Evolutionary conservation across 2,329 filamentous ascomycete genomes (phyloP).

Genomic region (Alternaria sp.): DNA sequence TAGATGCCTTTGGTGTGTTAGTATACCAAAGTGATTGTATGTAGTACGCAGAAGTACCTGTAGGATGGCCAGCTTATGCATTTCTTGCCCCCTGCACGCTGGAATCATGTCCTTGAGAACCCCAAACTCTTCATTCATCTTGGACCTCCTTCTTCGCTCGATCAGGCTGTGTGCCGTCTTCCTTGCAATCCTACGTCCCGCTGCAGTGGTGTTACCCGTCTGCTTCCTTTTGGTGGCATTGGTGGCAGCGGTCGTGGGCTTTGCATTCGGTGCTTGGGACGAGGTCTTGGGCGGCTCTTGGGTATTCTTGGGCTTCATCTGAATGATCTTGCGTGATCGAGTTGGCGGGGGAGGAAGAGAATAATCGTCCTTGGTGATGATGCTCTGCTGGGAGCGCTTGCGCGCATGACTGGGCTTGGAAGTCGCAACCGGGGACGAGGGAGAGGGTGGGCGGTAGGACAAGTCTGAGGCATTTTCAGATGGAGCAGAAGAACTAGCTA

Average conservation of each 20-base stretch:
- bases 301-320: constrained; percentile 78
- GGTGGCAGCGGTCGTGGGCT: constrained; percentile 30
- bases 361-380: constrained; percentile 69
- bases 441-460: constrained; percentile 60
- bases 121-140: constrained; percentile 99
- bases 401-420: constrained; percentile 44
- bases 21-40: not conserved
- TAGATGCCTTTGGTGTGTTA: constrained; percentile 73
- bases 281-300: constrained; percentile 37
- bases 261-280: constrained; percentile 32
- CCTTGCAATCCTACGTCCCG: constrained; percentile 91
- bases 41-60: constrained; percentile 67
- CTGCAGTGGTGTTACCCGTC: constrained; percentile 72
- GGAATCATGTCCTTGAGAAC: constrained; percentile 95
- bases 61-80: constrained; percentile 96
- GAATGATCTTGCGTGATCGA: constrained; percentile 92
- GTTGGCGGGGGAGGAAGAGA: constrained; percentile 91
- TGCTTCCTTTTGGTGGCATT: constrained; percentile 76
- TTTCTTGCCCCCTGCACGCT: constrained; percentile 89
- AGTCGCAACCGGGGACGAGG: constrained; percentile 48
- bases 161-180: constrained; percentile 98
- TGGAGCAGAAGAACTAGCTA: constrained; percentile 56
- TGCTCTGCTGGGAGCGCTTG: constrained; percentile 45
- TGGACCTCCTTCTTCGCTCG: constrained; percentile 85
- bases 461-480: constrained; percentile 60